Base-by-base conservation (phyloP, 2,329 filamentous ascomycete species). In the Aspergillus proliferans region DNA sequence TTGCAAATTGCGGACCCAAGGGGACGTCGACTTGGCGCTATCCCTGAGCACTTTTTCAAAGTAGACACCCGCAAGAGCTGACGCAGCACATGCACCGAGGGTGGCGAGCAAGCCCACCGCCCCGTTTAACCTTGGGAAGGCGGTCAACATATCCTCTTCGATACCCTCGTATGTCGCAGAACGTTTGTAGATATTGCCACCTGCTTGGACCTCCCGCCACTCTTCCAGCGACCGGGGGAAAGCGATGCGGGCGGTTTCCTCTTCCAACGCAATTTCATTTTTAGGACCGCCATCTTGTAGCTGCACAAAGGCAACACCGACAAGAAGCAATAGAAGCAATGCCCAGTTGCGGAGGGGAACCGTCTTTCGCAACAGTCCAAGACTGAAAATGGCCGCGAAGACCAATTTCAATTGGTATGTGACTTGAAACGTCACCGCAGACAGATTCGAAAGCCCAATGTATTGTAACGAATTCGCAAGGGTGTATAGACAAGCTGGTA, bases 1-100 rank as follows among this genome's bases (percentile, higher is more conserved):
- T 68, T 98, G 93, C 43, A 96, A 86, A 66, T 97, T 98, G 53
- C 93, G 85, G 40, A 93, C 85, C 93, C 93, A 98, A 12, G 97
- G 78, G 0, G 88, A 92, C 5, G 85, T 85, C 43, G 83, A 79
- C 2, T 79, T 78, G 0, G 81, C 78, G n/a, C 87, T 86, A 56
- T 95, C 87, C 67, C 94, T 95, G 48, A 97, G 76, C 3, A 96
- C 84, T 71, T 94, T 96, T 68, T 97, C 74, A 55, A 76, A 75
- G 46, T 72, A 74, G 2, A 75, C 88, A 0, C 90, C 87, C 0
- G 89, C 92, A 44, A 95, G 73, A 2, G 90, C 90, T 1, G 91
- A 95, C 6, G 93, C 79, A 8, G 84, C 75, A 46, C 89, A 91
- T 10, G 90, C 86, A 9, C 86, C 73, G 38, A 95, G 71, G 0